Conservation (phyloP, 164 flowering plant species). For the Vitis cinerea region DNA sequence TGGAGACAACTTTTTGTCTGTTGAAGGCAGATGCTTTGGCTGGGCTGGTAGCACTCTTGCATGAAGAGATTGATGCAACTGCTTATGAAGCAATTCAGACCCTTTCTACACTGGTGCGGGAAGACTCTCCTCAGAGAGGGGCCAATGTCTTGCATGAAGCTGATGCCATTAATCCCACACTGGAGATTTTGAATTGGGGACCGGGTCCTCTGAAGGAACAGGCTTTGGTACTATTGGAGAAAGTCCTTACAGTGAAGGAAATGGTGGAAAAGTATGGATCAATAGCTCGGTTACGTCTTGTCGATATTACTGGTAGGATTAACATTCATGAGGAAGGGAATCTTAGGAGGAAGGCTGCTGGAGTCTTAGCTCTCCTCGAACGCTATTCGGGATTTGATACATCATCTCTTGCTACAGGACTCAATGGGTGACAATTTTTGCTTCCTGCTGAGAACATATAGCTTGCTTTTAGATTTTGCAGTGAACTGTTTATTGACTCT, state of each 20-base stretch:
- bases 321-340: constrained; percentile 33
- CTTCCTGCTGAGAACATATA: not conserved
- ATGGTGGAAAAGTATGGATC: constrained; percentile 52
- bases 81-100: constrained; percentile 62
- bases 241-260: constrained; percentile 47
- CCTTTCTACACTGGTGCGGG: constrained; percentile 54
- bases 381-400: constrained; percentile 50
- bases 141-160: constrained; percentile 51
- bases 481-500: not conserved
- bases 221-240: constrained; percentile 53
- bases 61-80: constrained; percentile 41
- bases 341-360: constrained; percentile 42
- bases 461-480: not conserved
- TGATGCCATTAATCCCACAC: constrained; percentile 41
- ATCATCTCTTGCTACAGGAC: constrained; percentile 32
- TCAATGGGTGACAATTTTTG: constrained; percentile 8
- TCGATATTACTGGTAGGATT: constrained; percentile 35
- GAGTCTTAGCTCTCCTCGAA: constrained; percentile 47
- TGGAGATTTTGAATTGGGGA: constrained; percentile 58
- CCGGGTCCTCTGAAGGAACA: constrained; percentile 47
- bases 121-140: constrained; percentile 35
- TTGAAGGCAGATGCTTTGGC: constrained; percentile 58
- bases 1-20: constrained; percentile 50
- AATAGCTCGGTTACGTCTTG: constrained; percentile 36
- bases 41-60: constrained; percentile 45